Evolutionary conservation across 257 asterid genomes (phyloP).

Genomic region (Asclepias syriaca): DNA sequence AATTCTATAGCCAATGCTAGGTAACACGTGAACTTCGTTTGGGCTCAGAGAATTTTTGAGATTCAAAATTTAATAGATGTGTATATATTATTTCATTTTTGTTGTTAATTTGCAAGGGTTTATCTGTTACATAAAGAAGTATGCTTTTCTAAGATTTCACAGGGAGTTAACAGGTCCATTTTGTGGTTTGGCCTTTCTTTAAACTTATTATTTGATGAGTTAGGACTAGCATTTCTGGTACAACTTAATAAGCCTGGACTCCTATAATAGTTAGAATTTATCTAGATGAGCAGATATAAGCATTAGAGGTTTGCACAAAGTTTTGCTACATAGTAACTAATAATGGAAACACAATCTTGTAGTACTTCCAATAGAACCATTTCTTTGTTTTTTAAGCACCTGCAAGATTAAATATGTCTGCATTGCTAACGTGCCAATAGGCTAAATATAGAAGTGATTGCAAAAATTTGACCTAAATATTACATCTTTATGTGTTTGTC

Average conservation of each 20-base stretch:
- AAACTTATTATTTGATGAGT: not conserved
- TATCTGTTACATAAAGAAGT: not conserved
- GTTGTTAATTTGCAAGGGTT: no score
- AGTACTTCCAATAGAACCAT: no score
- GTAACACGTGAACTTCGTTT: conserved; percentile 24
- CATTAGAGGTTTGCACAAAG: not conserved
- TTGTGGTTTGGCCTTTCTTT: not conserved
- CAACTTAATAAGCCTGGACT: no score
- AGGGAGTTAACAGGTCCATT: not conserved
- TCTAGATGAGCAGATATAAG: not conserved
- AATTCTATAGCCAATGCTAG: conserved; percentile 68
- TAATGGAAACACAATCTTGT: no score
- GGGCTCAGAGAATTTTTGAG: not conserved
- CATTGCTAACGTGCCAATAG: not conserved
- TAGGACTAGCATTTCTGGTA: not conserved
- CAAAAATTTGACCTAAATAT: not conserved
- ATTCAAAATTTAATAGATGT: not conserved
- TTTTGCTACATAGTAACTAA: no score
- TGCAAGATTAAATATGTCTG: not conserved
- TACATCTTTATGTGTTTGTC: not conserved
- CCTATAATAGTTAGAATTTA: not conserved
- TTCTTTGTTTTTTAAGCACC: not conserved
- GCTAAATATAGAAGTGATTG: not conserved
- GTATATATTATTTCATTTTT: no score
- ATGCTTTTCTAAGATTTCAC: not conserved